A percentile compares a stretch with the other conserved stretches of the same genome.
Evolutionary conservation across 2,329 filamentous ascomycete species (phyloP).

Genomic region (Hypoxylon sp.): DNA sequence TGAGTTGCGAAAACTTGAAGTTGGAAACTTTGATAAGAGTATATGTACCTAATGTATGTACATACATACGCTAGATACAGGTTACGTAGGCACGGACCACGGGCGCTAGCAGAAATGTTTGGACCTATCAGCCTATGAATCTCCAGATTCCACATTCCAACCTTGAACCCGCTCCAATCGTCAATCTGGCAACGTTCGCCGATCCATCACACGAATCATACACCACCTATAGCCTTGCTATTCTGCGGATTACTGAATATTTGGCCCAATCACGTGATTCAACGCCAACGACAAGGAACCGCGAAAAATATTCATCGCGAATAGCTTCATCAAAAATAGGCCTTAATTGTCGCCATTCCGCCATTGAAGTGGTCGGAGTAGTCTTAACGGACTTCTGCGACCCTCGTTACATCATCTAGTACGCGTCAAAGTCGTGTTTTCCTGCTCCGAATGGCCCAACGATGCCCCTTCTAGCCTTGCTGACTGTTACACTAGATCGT

Average conservation of each 20-base stretch:
- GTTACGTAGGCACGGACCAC: conserved; percentile 22
- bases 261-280: conserved; percentile 50
- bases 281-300: conserved; percentile 42
- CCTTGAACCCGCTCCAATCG: conserved; percentile 35
- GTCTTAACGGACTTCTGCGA: conserved; percentile 44
- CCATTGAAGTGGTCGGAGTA: conserved; percentile 47
- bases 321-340: conserved; percentile 48
- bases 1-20: too few relatives aligned
- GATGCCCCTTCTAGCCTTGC: conserved; percentile 31
- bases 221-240: conserved; percentile 29
- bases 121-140: conserved; percentile 11
- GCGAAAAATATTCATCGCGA: conserved; percentile 50
- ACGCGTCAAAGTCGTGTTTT: conserved; percentile 46
- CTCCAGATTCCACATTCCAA: conserved; percentile 33
- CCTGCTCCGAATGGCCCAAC: conserved; percentile 22
- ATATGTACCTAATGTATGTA: background rate
- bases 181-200: conserved; percentile 40
- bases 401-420: conserved; percentile 41
- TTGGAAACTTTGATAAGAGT: background rate
- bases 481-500: conserved; percentile 57
- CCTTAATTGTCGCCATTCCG: conserved; percentile 44
- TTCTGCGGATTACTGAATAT: conserved; percentile 35
- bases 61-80: background rate
- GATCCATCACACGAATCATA: conserved; percentile 44
- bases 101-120: conserved; percentile 26